Evolutionary conservation across 352 stramenopile genomes (phyloP).

Genomic region (Phytophthora vignae): DNA sequence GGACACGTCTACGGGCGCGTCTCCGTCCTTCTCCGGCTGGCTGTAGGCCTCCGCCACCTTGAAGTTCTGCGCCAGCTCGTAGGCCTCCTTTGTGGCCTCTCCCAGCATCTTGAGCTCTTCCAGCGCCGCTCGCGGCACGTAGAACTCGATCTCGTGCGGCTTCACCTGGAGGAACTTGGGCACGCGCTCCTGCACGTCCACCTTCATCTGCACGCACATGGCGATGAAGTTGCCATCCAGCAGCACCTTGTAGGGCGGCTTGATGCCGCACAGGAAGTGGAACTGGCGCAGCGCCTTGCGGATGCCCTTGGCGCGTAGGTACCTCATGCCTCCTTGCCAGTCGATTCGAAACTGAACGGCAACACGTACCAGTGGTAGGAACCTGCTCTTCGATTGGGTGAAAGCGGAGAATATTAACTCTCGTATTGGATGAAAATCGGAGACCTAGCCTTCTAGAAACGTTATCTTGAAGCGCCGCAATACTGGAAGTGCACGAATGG

Average conservation of each 20-base stretch:
- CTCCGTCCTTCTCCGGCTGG: conserved; percentile 26
- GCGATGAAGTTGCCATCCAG: conserved; percentile 90
- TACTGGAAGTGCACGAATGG: not conserved
- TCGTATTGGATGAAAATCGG: conserved; percentile 29
- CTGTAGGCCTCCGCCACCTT: conserved; percentile 63
- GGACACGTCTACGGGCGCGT: conserved; percentile 55
- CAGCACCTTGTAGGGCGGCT: conserved; percentile 84
- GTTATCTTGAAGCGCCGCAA: conserved; percentile 33
- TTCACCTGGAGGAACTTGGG: conserved; percentile 89
- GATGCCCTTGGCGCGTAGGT: conserved; percentile 87
- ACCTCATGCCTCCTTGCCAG: conserved; percentile 63
- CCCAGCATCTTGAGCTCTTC: conserved; percentile 80
- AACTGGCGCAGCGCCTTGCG: conserved; percentile 90
- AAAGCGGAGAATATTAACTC: not conserved
- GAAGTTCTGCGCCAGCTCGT: conserved; percentile 75
- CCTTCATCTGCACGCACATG: conserved; percentile 90
- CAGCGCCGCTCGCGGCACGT: conserved; percentile 71
- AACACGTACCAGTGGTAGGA: not conserved
- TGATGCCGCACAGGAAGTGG: conserved; percentile 90
- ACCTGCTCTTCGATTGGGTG: conserved; percentile 9
- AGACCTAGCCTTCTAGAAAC: not conserved
- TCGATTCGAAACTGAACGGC: conserved; percentile 34
- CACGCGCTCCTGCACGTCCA: conserved; percentile 79
- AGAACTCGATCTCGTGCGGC: conserved; percentile 72
- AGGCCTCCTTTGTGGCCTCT: conserved; percentile 63